Percentiles rank a stretch among this genome's conserved stretches.
These are phyloP conservation scores for Neonectria faginata DNA, from an alignment of 2,329 filamentous ascomycete genomes.

Conservation along the genomic window DNA sequence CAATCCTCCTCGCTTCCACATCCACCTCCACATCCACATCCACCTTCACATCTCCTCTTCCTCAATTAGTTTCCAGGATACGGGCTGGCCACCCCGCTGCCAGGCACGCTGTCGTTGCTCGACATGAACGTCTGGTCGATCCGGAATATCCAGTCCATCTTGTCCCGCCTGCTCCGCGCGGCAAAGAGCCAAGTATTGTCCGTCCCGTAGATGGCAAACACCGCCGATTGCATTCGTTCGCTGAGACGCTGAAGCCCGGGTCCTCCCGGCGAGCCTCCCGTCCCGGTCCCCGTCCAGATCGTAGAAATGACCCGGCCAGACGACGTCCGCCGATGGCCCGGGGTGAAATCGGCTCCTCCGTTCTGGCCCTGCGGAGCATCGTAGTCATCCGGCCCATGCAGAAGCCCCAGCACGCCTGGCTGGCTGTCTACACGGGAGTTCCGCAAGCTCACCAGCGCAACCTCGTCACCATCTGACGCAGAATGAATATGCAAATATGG, in stretches of 20 bases:
- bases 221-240: slow-evolving; percentile 73
- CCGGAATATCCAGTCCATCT: slow-evolving; percentile 96
- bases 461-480: slow-evolving; percentile 86
- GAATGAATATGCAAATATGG: slow-evolving; percentile 94
- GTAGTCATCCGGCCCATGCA: slow-evolving; percentile 64
- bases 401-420: slow-evolving; percentile 84
- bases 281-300: slow-evolving; percentile 64
- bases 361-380: slow-evolving; percentile 51
- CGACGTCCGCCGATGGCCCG: slow-evolving; percentile 61
- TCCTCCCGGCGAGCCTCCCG: slow-evolving; percentile 43
- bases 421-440: slow-evolving; percentile 94
- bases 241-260: slow-evolving; percentile 64
- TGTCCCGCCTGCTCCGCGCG: slow-evolving; percentile 87
- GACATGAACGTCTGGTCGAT: slow-evolving; percentile 84
- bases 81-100: slow-evolving; percentile 53
- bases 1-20: slow-evolving; percentile 3
- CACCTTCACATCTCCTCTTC: slow-evolving; percentile 11
- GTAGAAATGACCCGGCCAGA: slow-evolving; percentile 67
- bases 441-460: slow-evolving; percentile 87
- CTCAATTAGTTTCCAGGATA: slow-evolving; percentile 49
- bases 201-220: slow-evolving; percentile 94
- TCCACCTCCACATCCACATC: not conserved
- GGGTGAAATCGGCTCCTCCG: slow-evolving; percentile 53
- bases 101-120: slow-evolving; percentile 56
- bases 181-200: slow-evolving; percentile 97